Conservation (phyloP, 179 eudicot species). For the Sideroxylon spinosum region DNA sequence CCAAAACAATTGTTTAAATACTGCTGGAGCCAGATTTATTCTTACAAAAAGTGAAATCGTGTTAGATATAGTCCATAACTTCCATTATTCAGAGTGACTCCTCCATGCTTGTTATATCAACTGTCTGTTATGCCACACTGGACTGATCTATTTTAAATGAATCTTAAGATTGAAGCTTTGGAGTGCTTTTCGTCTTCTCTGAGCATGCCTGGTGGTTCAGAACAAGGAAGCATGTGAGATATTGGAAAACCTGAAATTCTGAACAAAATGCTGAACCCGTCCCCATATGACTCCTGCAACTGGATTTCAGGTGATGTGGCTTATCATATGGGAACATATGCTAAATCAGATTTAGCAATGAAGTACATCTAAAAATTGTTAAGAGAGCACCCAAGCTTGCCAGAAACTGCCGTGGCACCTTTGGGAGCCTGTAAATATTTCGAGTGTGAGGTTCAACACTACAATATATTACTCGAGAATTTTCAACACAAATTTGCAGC, state of each 20-base stretch:
- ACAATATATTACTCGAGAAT: conserved; percentile 33
- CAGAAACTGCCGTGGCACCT: conserved; percentile 25
- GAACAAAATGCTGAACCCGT: conserved; percentile 45
- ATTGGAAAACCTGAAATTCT: conserved; percentile 35
- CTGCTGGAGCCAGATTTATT: neutral
- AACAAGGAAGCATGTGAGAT: conserved; percentile 33
- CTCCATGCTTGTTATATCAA: neutral
- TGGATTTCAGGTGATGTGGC: conserved; percentile 73
- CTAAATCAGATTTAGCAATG: conserved; percentile 68
- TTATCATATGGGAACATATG: conserved; percentile 39
- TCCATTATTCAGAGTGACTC: neutral
- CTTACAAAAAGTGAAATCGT: neutral
- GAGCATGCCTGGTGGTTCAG: conserved; percentile 34
- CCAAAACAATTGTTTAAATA: neutral
- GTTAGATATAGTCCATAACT: neutral
- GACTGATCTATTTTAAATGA: conserved; percentile 13
- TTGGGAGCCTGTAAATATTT: conserved; percentile 21
- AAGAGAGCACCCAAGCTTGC: conserved; percentile 69
- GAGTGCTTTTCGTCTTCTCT: conserved; percentile 67
- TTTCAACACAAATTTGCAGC: conserved; percentile 46
- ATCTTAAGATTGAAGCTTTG: conserved; percentile 78
- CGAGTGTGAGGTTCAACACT: conserved; percentile 41
- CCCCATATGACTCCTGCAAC: conserved; percentile 45
- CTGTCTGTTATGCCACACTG: neutral
- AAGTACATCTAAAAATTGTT: conserved; percentile 57